Percentiles rank a stretch among this genome's conserved stretches.
Evolutionary conservation across 345 rosid species (phyloP).

Genomic region (Eucalyptus shirleyi): DNA sequence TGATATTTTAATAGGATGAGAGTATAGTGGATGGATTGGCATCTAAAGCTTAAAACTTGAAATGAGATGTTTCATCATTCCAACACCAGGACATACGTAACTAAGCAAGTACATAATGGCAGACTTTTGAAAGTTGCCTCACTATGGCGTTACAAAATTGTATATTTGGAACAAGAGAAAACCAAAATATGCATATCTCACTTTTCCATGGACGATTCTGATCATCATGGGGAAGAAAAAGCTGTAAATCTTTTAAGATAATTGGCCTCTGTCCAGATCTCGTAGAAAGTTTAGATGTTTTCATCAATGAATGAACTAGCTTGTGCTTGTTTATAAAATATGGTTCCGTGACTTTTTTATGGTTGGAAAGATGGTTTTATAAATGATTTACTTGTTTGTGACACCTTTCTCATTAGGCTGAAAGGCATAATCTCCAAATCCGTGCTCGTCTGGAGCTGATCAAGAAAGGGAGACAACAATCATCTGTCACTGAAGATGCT

Average conservation of each 20-base stretch:
- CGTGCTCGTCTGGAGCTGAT: slow-evolving; percentile 10
- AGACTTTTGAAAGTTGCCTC: background rate
- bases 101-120: background rate
- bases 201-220: background rate
- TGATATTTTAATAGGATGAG: background rate
- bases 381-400: background rate
- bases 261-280: background rate
- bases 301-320: background rate
- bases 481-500: background rate
- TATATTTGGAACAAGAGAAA: background rate
- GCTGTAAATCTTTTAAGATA: background rate
- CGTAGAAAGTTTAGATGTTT: background rate
- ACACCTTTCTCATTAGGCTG: slow-evolving; percentile 26
- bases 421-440: slow-evolving; percentile 34
- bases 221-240: background rate
- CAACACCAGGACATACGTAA: background rate
- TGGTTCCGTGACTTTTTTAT: background rate
- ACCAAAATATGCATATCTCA: background rate
- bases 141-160: background rate
- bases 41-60: background rate
- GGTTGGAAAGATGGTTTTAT: background rate
- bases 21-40: background rate
- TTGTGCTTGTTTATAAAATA: background rate
- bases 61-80: background rate
- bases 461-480: background rate